phyloP scores from a whole-genome alignment of 1,284 basidiomycete genomes.

The Apiotrichum laibachii region DNA sequence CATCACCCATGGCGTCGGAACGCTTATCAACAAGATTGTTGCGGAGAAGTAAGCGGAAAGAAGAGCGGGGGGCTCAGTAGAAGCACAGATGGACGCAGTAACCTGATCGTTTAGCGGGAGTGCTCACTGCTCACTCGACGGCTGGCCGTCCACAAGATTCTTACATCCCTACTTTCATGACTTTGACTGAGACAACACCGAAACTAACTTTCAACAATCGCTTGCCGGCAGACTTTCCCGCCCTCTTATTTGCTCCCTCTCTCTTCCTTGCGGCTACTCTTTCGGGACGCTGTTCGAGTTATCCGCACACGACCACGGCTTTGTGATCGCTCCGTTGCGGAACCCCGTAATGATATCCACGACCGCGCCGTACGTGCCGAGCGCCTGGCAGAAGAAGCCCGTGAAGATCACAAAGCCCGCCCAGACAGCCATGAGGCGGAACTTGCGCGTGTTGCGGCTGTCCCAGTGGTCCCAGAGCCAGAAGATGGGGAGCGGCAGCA shows the following conservation, averaged over 20 bases:
- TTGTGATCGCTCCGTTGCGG: constrained; percentile 5
- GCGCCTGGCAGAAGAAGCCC: constrained; percentile 31
- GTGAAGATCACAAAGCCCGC: constrained; percentile 26
- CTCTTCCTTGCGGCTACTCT: no score
- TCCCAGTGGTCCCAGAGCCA: constrained; percentile 38
- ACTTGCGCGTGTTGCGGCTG: constrained; percentile 2
- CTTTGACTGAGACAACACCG: no score
- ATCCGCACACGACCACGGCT: constrained; percentile 27
- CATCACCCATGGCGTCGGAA: constrained; percentile 51
- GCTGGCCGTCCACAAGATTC: no score
- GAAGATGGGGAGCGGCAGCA: constrained; percentile 28
- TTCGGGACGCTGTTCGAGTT: constrained; percentile 10
- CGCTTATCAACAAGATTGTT: constrained; percentile 51
- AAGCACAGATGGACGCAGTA: no score
- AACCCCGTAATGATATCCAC: constrained; percentile 19
- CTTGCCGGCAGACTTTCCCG: no score
- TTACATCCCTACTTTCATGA: no score
- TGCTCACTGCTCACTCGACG: no score
- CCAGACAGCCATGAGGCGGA: constrained; percentile 17
- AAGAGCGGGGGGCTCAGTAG: no score
- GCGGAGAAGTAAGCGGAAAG: constrained; percentile 38
- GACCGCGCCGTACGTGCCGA: constrained; percentile 30
- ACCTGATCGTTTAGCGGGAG: no score
- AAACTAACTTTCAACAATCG: no score
- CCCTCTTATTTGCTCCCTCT: no score